Evolutionary conservation across 495 filamentous ascomycete species (phyloP).

Genomic region (Durotheca rogersii): DNA sequence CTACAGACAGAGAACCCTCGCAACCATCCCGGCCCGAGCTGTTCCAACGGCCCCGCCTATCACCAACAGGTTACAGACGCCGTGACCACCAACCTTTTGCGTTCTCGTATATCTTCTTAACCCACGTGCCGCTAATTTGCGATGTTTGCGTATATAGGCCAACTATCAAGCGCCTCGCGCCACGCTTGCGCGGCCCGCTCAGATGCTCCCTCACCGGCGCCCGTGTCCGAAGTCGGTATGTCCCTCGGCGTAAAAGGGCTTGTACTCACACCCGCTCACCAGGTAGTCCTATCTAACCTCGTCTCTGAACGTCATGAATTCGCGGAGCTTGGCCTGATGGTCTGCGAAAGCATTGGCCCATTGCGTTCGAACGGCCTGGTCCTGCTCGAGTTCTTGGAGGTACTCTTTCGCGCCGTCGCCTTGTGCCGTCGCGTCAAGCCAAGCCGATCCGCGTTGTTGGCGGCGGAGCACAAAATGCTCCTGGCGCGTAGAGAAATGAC

Average conservation of each 20-base stretch:
- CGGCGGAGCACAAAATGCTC: conserved; percentile 51
- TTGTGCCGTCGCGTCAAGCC: conserved; percentile 57
- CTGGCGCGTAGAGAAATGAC: conserved; percentile 67
- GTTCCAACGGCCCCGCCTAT: too few species aligned
- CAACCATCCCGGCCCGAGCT: too few species aligned
- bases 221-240: too few species aligned
- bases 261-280: too few species aligned
- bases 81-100: too few species aligned
- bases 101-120: too few species aligned
- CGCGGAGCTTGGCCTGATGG: conserved; percentile 61
- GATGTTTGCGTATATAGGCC: conserved; percentile 2
- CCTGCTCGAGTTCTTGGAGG: conserved; percentile 60
- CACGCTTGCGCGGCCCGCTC: conserved; percentile 1
- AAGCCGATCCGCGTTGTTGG: conserved; percentile 29
- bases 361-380: conserved; percentile 59
- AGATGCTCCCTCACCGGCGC: conserved; percentile 4
- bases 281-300: conserved; percentile 22
- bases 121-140: too few species aligned
- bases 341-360: conserved; percentile 66
- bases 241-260: too few species aligned
- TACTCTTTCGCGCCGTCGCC: conserved; percentile 56
- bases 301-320: conserved; percentile 60
- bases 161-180: not conserved
- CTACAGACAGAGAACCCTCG: too few species aligned
- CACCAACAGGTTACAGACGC: too few species aligned